These are phyloP conservation scores for Penicillium crustosum DNA, from an alignment of 2,329 filamentous ascomycete species.

Conservation along the genomic window DNA sequence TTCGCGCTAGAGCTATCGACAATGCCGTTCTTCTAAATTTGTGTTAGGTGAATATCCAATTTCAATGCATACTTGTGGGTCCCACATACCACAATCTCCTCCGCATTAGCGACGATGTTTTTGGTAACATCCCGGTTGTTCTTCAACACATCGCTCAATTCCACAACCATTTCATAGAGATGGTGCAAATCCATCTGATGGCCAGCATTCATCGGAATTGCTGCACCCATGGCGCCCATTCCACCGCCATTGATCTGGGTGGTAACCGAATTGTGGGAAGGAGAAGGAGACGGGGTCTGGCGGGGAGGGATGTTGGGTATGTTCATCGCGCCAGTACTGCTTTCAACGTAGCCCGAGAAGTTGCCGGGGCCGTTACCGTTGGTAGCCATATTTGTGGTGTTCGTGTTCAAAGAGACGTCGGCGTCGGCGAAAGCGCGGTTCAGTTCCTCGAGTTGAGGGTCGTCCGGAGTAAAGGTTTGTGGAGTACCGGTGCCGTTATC, in stretches of 20 bases:
- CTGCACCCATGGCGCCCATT: conserved; percentile 40
- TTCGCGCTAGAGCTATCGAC: conserved; percentile 41
- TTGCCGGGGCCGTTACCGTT: conserved; percentile 31
- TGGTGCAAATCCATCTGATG: conserved; percentile 55
- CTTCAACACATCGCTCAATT: conserved; percentile 50
- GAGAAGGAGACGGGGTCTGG: conserved; percentile 36
- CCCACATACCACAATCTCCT: conserved; percentile 48
- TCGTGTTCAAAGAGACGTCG: conserved; percentile 39
- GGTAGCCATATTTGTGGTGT: conserved; percentile 27
- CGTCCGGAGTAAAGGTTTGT: conserved; percentile 23
- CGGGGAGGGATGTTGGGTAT: conserved; percentile 34
- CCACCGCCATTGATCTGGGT: conserved; percentile 38
- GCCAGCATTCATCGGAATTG: conserved; percentile 48
- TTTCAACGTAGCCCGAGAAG: conserved; percentile 37
- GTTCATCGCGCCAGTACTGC: conserved; percentile 31
- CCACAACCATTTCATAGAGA: conserved; percentile 51
- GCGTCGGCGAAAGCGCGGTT: conserved; percentile 38
- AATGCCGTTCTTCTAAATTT: conserved; percentile 43
- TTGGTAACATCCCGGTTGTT: conserved; percentile 52
- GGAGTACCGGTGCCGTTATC: conserved; percentile 27
- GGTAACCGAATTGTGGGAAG: conserved; percentile 27
- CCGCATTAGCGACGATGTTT: conserved; percentile 50
- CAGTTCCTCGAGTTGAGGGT: conserved; percentile 36
- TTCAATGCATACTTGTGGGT: not conserved
- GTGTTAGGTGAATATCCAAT: conserved; percentile 14